phyloP scores from a whole-genome alignment of 164 flowering plant species.

The Umbilicus rupestris region DNA sequence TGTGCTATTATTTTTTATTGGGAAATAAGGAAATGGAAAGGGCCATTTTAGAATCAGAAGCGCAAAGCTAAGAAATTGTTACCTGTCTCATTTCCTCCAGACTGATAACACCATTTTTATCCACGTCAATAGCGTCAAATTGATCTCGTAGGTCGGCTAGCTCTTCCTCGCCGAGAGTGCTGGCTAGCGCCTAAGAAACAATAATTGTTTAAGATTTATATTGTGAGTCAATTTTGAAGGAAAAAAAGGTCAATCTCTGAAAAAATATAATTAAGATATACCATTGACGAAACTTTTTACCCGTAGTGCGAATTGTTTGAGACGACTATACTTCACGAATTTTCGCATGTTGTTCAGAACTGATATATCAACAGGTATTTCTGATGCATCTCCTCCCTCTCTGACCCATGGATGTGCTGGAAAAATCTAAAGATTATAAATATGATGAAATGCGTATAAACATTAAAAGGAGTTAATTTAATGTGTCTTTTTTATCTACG shows the following conservation, averaged over 20 bases:
- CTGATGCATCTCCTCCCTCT: conserved; percentile 95
- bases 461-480: no score
- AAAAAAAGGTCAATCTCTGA: no score
- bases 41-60: conserved; percentile 7
- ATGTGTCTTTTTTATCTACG: no score
- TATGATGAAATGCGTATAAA: no score
- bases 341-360: conserved; percentile 82
- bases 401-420: conserved; percentile 97
- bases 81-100: conserved; percentile 97
- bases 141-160: conserved; percentile 76
- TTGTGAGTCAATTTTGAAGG: neutral
- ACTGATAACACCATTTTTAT: conserved; percentile 84
- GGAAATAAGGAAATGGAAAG: neutral
- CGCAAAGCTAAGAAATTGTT: conserved; percentile 3
- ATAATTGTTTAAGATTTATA: neutral
- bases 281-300: conserved; percentile 25
- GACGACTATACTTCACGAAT: conserved; percentile 84
- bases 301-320: conserved; percentile 91
- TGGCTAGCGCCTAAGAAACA: conserved; percentile 70
- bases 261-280: neutral
- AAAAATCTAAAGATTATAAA: conserved; percentile 7
- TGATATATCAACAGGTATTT: conserved; percentile 90
- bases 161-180: conserved; percentile 79
- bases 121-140: conserved; percentile 95
- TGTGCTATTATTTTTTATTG: neutral